Evolutionary conservation across 192 early-diverging fungal genomes (phyloP).

Genomic region (Pilaira anomala): DNA sequence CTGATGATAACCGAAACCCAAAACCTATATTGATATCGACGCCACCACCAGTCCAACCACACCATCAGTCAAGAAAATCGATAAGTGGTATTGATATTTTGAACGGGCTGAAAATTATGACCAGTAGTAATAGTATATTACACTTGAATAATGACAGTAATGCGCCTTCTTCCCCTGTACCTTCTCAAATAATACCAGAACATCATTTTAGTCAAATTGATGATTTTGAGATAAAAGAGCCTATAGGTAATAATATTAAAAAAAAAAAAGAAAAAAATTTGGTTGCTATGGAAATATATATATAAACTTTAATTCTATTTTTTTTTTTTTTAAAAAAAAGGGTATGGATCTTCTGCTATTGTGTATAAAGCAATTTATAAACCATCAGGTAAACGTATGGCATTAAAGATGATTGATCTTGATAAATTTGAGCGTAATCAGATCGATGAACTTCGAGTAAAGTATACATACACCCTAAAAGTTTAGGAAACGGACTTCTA

Average conservation of each 20-base stretch:
- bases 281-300: neutral
- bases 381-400: conserved; percentile 63
- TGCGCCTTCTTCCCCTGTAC: neutral
- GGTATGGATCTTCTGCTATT: conserved; percentile 84
- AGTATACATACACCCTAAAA: neutral
- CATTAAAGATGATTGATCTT: conserved; percentile 85
- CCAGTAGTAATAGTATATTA: neutral
- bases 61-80: neutral
- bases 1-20: neutral
- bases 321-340: conserved; percentile 35
- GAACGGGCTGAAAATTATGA: neutral
- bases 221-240: conserved; percentile 30
- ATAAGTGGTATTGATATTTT: neutral
- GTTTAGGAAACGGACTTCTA: neutral
- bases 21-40: neutral
- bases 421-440: conserved; percentile 90
- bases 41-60: too few species aligned
- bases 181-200: neutral
- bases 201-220: conserved; percentile 28
- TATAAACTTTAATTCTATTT: neutral
- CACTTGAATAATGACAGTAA: neutral
- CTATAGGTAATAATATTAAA: conserved; percentile 25
- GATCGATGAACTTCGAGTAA: conserved; percentile 84
- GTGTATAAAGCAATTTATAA: conserved; percentile 80
- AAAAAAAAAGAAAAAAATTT: neutral